These are phyloP conservation scores for Phytophthora sojae DNA, from an alignment of 352 stramenopile genomes.

Conservation along the genomic window DNA sequence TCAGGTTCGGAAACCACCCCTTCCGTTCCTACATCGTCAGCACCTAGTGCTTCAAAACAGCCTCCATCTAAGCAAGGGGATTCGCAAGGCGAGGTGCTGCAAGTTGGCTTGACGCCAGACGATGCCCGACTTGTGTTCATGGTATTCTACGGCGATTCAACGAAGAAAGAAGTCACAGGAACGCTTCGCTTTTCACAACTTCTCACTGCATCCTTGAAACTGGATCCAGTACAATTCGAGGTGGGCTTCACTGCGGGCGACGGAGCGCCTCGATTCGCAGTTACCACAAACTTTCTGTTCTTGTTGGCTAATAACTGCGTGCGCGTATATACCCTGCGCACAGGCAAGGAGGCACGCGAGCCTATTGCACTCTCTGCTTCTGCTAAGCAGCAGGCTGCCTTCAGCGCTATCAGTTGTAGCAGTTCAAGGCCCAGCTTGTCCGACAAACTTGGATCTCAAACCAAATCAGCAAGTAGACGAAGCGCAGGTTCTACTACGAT, in stretches of 20 bases:
- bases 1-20: neutral
- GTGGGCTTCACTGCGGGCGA: conserved; percentile 33
- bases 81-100: conserved; percentile 45
- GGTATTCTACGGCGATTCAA: conserved; percentile 40
- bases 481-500: conserved; percentile 7
- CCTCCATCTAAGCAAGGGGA: conserved; percentile 2
- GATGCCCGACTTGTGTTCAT: conserved; percentile 50
- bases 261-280: conserved; percentile 46
- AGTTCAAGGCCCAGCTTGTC: conserved; percentile 1
- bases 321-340: conserved; percentile 33
- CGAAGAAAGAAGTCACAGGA: conserved; percentile 29
- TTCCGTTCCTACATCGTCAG: neutral
- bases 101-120: conserved; percentile 47
- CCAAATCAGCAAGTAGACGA: conserved; percentile 2
- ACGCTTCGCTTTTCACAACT: conserved; percentile 50
- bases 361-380: conserved; percentile 28
- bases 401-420: conserved; percentile 35
- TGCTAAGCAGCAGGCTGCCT: conserved; percentile 23
- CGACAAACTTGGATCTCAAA: neutral
- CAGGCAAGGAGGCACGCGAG: conserved; percentile 32
- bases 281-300: conserved; percentile 45
- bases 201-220: conserved; percentile 23
- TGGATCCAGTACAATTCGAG: conserved; percentile 38
- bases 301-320: conserved; percentile 47
- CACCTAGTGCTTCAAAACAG: conserved; percentile 8